Base-by-base conservation (phyloP, 176 grass and related monocot species). In the Echinochloa phyllopogon region DNA sequence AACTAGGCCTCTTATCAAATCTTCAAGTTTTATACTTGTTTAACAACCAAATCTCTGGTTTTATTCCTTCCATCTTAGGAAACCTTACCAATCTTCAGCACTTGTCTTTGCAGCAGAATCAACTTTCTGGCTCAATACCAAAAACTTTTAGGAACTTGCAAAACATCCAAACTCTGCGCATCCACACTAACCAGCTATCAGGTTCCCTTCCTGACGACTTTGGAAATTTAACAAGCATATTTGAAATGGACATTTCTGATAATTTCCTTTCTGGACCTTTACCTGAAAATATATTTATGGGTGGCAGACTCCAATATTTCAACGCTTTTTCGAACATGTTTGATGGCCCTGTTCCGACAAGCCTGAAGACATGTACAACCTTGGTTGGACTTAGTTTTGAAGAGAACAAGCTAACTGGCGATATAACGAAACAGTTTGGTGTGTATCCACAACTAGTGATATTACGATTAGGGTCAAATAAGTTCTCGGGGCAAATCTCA, bases 1-100 rank as follows among this genome's bases (percentile, higher is more conserved):
- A 33, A 33, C 29, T 33, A 33, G 29, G 29, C 29, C 29, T 33
- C 29, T 33, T 33, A 33, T 33, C 29, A 33, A 33, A 33, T 33
- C 29, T 33, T 33, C 29, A 33, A 33, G 29, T 33, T 33, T 33
- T 33, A 33, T 33, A 33, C 29, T 33, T 33, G 29, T 33, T 33
- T 33, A 33, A 1, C 29, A 88, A 88, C 39, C 14, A 59, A 48
- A 10, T 90, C 3, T 37, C 6, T 52, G 88, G 88, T 0, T 10
- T 58, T 4, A 82, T 91, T 39, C 90, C 86, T 9, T 0, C 16
- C 25, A 43, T 13, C 37, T 13, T 89, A n/a, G 43, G 17, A 39
- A 86, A 89, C 4, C 40, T 88, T 50, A 84, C 81, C 2, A 84
- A 55, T 3, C 25, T 33, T 2, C 29, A 33, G 29, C 29, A 33